These are phyloP conservation scores for Starmerella tilneyi DNA, from an alignment of 805 yeast genomes.

Conservation along the genomic window DNA sequence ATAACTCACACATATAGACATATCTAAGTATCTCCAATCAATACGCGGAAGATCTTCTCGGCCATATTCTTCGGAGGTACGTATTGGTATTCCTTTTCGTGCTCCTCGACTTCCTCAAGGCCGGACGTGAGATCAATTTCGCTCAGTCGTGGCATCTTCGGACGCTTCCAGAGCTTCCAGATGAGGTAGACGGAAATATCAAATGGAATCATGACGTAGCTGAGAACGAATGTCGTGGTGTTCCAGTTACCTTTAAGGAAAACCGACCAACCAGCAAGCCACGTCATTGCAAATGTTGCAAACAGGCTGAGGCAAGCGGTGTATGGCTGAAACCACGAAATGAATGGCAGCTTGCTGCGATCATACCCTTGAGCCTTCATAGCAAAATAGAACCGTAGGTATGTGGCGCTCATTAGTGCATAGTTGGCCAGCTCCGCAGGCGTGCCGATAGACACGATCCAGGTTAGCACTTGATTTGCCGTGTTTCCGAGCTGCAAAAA, in stretches of 20 bases:
- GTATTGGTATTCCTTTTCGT: constrained; percentile 33
- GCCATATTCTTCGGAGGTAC: constrained; percentile 41
- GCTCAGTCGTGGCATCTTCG: constrained; percentile 37
- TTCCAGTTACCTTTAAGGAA: constrained; percentile 61
- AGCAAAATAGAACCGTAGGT: constrained; percentile 53
- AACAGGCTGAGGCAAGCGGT: constrained; percentile 41
- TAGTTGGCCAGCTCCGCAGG: constrained; percentile 58
- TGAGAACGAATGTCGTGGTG: constrained; percentile 51
- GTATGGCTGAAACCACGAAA: constrained; percentile 52
- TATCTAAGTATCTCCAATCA: constrained; percentile 20
- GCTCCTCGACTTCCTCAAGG: constrained; percentile 48
- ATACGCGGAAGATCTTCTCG: constrained; percentile 36
- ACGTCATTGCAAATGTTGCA: constrained; percentile 42
- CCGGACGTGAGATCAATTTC: constrained; percentile 49
- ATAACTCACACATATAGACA: not conserved
- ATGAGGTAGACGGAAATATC: constrained; percentile 39
- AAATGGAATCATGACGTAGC: constrained; percentile 61
- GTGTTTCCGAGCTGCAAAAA: constrained; percentile 52
- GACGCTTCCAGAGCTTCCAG: constrained; percentile 46
- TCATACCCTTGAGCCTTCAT: constrained; percentile 44
- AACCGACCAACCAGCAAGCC: constrained; percentile 58
- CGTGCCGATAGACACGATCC: constrained; percentile 65
- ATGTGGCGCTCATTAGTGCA: constrained; percentile 47
- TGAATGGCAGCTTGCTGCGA: constrained; percentile 40
- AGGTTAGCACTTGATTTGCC: constrained; percentile 54